These are phyloP conservation scores for Plasmodium cynomolgi DNA, from an alignment of 169 alveolate species.

Conservation along the genomic window DNA sequence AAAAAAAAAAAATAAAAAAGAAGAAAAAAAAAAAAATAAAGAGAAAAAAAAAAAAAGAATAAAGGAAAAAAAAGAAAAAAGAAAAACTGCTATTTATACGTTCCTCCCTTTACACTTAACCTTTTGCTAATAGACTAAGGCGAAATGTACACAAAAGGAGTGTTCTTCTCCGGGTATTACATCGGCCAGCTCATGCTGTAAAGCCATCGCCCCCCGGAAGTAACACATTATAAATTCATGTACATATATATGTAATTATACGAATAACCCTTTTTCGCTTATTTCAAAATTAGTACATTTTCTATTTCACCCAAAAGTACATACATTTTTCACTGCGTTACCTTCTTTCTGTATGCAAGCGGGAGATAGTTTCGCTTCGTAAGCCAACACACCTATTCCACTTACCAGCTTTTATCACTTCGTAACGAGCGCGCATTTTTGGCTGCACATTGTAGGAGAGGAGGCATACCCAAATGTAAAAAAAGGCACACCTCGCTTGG, in stretches of 20 bases:
- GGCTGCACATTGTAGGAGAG: not conserved
- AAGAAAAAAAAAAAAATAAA: not conserved
- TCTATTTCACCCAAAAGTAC: not conserved
- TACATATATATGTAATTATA: not conserved
- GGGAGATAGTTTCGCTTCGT: not conserved
- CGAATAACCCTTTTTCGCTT: not conserved
- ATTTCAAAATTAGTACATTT: not conserved
- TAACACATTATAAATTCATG: not conserved
- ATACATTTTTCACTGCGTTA: not conserved
- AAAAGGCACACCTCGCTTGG: not conserved
- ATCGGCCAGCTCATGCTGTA: not conserved
- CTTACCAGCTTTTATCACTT: not conserved
- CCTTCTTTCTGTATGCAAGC: not conserved
- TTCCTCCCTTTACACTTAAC: not conserved
- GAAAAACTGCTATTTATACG: not conserved
- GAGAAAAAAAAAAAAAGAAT: not conserved
- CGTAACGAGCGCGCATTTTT: not conserved
- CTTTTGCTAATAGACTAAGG: conserved; percentile 5
- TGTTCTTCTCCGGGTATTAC: not conserved
- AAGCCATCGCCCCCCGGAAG: not conserved
- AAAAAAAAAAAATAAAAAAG: not conserved
- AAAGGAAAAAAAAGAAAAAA: not conserved
- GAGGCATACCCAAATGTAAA: not conserved
- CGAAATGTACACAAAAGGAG: not conserved
- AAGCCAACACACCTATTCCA: not conserved